Evolutionary conservation across 2,329 filamentous ascomycete species (phyloP).

Genomic region (Cephalotrichum gorgonifer): DNA sequence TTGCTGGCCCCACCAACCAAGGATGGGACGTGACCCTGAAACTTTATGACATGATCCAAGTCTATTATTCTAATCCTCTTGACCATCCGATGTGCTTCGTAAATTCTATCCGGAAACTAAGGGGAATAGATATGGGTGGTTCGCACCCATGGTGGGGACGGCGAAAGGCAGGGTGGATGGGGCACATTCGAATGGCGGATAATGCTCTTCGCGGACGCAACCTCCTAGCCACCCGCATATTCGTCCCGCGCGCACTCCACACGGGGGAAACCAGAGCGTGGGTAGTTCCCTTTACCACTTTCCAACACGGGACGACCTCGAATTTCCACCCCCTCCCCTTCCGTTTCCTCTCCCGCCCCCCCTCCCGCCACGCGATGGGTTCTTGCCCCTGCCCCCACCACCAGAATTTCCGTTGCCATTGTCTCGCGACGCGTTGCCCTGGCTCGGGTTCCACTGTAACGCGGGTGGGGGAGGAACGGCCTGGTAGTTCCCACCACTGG

Average conservation of each 20-base stretch:
- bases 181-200: not conserved
- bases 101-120: not conserved
- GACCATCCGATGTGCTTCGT: not conserved
- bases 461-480: conserved; percentile 1
- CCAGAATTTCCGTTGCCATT: not conserved
- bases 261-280: not conserved
- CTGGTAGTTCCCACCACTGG: not conserved
- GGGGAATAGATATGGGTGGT: not conserved
- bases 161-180: not conserved
- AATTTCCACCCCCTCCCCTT: not conserved
- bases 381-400: not conserved
- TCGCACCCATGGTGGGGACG: not conserved
- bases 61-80: not conserved
- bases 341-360: not conserved
- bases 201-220: not conserved
- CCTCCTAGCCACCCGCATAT: not conserved
- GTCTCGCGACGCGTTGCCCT: not conserved
- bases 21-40: not conserved
- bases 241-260: not conserved
- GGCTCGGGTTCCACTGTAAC: not conserved
- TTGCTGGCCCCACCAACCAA: not conserved
- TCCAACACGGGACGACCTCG: not conserved
- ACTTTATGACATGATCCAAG: not conserved
- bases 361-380: not conserved
- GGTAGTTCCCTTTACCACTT: not conserved